Conservation (phyloP, 441 rosid species). For the Lepidium campestre region DNA sequence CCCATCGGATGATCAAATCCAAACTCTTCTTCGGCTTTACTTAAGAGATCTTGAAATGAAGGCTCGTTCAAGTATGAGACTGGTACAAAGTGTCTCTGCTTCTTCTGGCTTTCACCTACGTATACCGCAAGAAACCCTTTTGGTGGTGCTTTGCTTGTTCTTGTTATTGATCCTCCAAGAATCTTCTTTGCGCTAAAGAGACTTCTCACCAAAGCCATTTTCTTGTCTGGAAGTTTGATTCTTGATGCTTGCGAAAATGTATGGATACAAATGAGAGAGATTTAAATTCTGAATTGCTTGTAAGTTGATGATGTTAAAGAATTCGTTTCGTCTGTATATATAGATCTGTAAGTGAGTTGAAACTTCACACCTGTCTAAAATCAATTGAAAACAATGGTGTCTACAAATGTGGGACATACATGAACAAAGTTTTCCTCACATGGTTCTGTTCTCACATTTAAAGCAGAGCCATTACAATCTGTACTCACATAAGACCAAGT, state of each 20-base stretch:
- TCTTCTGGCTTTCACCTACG: conserved; percentile 33
- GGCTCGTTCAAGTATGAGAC: conserved; percentile 33
- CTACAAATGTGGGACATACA: conserved; percentile 11
- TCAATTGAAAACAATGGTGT: background rate
- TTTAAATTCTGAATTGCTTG: conserved; percentile 1
- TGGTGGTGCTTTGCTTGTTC: conserved; percentile 3
- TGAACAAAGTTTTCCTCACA: background rate
- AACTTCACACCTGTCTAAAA: conserved; percentile 2
- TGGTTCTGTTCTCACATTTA: conserved; percentile 3
- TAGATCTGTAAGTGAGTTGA: background rate
- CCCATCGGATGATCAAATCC: conserved; percentile 54
- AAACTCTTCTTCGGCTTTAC: conserved; percentile 37
- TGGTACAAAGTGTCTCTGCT: conserved; percentile 31
- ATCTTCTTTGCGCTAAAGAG: conserved; percentile 15
- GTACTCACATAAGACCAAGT: background rate
- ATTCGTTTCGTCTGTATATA: background rate
- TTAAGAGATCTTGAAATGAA: conserved; percentile 29
- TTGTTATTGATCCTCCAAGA: conserved; percentile 1
- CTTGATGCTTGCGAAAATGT: background rate
- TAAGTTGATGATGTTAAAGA: background rate
- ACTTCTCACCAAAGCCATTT: conserved; percentile 19
- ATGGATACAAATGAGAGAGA: background rate
- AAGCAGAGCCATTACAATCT: background rate
- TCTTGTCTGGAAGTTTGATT: background rate
- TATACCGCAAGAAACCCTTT: conserved; percentile 41